These are phyloP conservation scores for Yamadazyma sp. DNA, from an alignment of 805 yeast species.

Conservation along the genomic window DNA sequence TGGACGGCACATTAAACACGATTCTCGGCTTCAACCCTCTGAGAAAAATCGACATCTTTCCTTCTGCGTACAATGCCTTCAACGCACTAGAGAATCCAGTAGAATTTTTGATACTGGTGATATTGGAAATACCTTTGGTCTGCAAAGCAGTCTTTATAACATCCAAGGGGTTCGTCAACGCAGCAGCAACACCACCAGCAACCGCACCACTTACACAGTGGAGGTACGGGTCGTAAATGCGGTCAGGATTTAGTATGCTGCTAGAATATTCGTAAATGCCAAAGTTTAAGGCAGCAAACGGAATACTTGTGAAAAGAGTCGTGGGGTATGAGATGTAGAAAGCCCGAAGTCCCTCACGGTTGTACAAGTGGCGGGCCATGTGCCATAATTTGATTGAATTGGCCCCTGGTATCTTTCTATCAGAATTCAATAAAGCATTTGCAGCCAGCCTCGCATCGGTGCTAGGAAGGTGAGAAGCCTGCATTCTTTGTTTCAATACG, in stretches of 20 bases:
- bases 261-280: conserved; percentile 86
- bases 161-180: conserved; percentile 90
- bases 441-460: conserved; percentile 4
- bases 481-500: conserved; percentile 94
- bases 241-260: conserved; percentile 74
- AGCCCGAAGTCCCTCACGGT: conserved; percentile 68
- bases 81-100: conserved; percentile 74
- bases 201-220: conserved; percentile 93
- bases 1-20: conserved; percentile 89
- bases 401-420: conserved; percentile 1
- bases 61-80: conserved; percentile 55
- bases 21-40: conserved; percentile 91
- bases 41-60: conserved; percentile 66
- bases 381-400: conserved; percentile 30
- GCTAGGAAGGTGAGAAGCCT: conserved; percentile 31
- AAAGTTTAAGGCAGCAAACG: conserved; percentile 92
- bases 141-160: conserved; percentile 90
- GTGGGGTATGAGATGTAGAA: conserved; percentile 94
- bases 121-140: conserved; percentile 63
- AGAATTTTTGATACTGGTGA: conserved; percentile 50
- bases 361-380: conserved; percentile 50
- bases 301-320: conserved; percentile 85
- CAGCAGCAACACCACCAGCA: conserved; percentile 95
- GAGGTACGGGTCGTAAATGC: conserved; percentile 78
- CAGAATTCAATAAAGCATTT: not conserved